Evolutionary conservation across 2,329 filamentous ascomycete species (phyloP).

Genomic region (Penicillium fuscoglaucum): DNA sequence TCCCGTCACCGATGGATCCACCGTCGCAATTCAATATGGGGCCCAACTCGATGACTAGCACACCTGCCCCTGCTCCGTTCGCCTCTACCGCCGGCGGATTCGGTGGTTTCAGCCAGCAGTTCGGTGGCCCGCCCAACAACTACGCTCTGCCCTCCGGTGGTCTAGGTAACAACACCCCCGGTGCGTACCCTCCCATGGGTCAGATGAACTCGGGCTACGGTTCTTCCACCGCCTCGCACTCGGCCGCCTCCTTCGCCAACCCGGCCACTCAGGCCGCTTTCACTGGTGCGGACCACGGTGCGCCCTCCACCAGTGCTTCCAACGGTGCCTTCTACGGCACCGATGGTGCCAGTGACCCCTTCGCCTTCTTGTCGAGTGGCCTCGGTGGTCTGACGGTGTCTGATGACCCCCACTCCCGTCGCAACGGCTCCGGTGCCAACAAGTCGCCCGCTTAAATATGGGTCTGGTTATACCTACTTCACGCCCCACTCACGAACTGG

Average conservation of each 20-base stretch:
- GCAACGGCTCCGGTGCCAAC: constrained; percentile 48
- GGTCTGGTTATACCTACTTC: constrained; percentile 18
- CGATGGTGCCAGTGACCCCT: constrained; percentile 59
- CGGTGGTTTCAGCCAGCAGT: constrained; percentile 72
- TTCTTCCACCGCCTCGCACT: constrained; percentile 74
- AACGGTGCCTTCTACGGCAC: constrained; percentile 69
- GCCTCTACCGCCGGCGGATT: constrained; percentile 69
- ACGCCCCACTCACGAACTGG: constrained; percentile 20
- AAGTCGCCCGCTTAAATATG: constrained; percentile 46
- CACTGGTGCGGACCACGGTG: constrained; percentile 80
- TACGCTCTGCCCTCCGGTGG: constrained; percentile 81
- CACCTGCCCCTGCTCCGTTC: constrained; percentile 74
- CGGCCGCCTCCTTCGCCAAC: constrained; percentile 86
- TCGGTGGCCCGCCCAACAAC: constrained; percentile 76
- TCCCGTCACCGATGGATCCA: constrained; percentile 85
- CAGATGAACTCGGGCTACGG: constrained; percentile 77
- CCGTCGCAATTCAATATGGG: constrained; percentile 81
- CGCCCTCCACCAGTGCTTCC: constrained; percentile 71
- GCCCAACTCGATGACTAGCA: constrained; percentile 82
- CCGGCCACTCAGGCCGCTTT: constrained; percentile 93
- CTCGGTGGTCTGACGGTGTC: constrained; percentile 60
- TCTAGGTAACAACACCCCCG: constrained; percentile 69
- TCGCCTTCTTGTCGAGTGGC: constrained; percentile 63
- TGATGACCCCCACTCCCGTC: constrained; percentile 47
- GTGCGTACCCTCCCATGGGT: constrained; percentile 69